These are phyloP conservation scores for Malus orientalis DNA, from an alignment of 306 rosid species.

Conservation along the genomic window DNA sequence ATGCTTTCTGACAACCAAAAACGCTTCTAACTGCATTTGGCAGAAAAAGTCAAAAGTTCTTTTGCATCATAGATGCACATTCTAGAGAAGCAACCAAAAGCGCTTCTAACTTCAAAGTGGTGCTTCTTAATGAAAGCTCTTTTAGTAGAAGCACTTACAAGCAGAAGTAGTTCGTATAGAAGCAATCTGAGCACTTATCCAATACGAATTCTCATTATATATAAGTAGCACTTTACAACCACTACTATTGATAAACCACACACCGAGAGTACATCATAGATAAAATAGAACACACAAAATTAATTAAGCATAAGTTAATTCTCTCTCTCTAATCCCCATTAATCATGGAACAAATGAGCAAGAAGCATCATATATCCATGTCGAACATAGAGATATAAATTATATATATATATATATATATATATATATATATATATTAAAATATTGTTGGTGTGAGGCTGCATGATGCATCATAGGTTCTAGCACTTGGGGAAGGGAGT, in stretches of 20 bases:
- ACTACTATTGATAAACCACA: conserved; percentile 10
- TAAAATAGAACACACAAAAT: conserved; percentile 34
- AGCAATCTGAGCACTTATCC: conserved; percentile 3
- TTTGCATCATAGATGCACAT: no score
- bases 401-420: not conserved
- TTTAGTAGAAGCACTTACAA: no score
- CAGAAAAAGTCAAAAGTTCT: not conserved
- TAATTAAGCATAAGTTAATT: not conserved
- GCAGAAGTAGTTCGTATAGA: not conserved
- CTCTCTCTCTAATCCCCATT: conserved; percentile 24
- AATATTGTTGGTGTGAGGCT: not conserved
- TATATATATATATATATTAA: not conserved
- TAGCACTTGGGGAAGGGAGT: conserved; percentile 91
- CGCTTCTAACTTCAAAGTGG: no score
- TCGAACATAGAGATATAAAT: conserved; percentile 2
- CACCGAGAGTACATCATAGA: conserved; percentile 26
- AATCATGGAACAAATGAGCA: conserved; percentile 17
- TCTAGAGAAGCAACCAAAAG: no score
- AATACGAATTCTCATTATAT: conserved; percentile 26
- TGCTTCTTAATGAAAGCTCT: no score
- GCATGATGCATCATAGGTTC: not conserved
- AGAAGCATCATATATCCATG: conserved; percentile 12
- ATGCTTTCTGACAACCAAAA: no score
- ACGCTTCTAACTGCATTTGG: not conserved
- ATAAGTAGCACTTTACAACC: conserved; percentile 26